Base-by-base conservation (phyloP, 169 alveolate genomes). In the Plasmodium cynomolgi region DNA sequence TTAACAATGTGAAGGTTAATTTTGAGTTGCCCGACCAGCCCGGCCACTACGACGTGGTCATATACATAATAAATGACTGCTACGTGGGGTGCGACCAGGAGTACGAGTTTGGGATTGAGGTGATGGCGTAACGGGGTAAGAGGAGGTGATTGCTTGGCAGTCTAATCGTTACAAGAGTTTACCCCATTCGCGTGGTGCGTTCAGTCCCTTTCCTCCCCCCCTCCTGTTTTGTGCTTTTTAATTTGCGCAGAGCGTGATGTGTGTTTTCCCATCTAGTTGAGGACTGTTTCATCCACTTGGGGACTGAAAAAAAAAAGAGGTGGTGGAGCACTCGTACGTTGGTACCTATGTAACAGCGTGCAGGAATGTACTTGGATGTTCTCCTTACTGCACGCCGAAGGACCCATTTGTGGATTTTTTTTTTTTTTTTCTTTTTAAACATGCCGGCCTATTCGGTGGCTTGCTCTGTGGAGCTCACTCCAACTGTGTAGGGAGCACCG, bases 81-180 rank as follows among this genome's bases (percentile, higher is more conserved):
- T 97, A 95, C 94, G 96, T 97, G 56, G 98, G 97, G 0, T 95
- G 98, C 62, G 98, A 97, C 44, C 98, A 97, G 74, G 97, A 96
- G 83, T 96, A 91, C 84, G 96, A 92, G 73, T 86, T 94, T 58
- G 8, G 29, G 13, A 54, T 92, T 11, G 34, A 11, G 7, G 95
- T 92, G 58, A 54, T 7, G 62, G 92, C 41, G 54, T 92, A 33
- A 23, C 15, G 54, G n/a, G 20, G 5, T 6, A 15, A 13, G 58
- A 41, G 2, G 54, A 2, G 58, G 20, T 3, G 8, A 15, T 37
- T 37, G 8, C 8, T 6, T 47, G 58, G 7, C 58, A 47, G 17
- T 1, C 4, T n/a, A 47, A 13, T 13, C 1, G 20, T 47, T 6
- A 47, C 6, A 1, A 20, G 7, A 47, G 58, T 47, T 39, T 41